Percentiles rank a stretch among this genome's conserved stretches.
Conservation (phyloP, 2,329 filamentous ascomycete species). For the Juglanconis juglandina region DNA sequence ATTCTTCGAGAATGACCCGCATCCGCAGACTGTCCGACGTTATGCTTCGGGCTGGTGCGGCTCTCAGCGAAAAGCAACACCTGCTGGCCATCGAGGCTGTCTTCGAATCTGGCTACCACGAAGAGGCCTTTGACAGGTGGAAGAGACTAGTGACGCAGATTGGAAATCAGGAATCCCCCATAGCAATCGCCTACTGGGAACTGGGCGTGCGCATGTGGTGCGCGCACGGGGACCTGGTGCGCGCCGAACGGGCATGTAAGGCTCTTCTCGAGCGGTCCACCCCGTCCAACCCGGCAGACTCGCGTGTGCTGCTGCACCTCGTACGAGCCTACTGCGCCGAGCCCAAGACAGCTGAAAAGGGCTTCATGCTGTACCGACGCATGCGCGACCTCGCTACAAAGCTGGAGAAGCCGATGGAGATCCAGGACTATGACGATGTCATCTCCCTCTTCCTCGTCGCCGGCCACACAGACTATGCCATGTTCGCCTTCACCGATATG, state of each 20-base stretch:
- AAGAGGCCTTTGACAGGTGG: constrained; percentile 62
- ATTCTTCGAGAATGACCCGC: constrained; percentile 57
- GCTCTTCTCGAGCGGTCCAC: constrained; percentile 42
- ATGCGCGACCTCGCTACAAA: constrained; percentile 48
- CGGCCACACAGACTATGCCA: constrained; percentile 62
- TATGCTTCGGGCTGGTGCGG: constrained; percentile 56
- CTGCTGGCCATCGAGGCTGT: constrained; percentile 67
- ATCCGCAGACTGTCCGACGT: constrained; percentile 62
- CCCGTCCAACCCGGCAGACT: constrained; percentile 41
- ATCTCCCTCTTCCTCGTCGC: constrained; percentile 67
- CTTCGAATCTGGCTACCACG: constrained; percentile 58
- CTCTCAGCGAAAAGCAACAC: constrained; percentile 55
- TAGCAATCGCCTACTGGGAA: constrained; percentile 49
- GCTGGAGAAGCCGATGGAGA: constrained; percentile 47
- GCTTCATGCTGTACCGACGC: constrained; percentile 65
- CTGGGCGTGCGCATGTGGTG: constrained; percentile 65
- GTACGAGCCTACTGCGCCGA: constrained; percentile 63
- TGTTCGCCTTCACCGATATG: constrained; percentile 85
- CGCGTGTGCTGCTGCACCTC: constrained; percentile 62
- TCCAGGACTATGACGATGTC: constrained; percentile 74
- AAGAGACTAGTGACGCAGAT: constrained; percentile 53
- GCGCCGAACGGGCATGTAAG: constrained; percentile 55
- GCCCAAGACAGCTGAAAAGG: constrained; percentile 47
- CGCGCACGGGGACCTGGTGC: constrained; percentile 52
- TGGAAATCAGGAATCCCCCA: constrained; percentile 22